These are phyloP conservation scores for Penicillium ochrochloron DNA, from an alignment of 495 filamentous ascomycete species.

Conservation along the genomic window DNA sequence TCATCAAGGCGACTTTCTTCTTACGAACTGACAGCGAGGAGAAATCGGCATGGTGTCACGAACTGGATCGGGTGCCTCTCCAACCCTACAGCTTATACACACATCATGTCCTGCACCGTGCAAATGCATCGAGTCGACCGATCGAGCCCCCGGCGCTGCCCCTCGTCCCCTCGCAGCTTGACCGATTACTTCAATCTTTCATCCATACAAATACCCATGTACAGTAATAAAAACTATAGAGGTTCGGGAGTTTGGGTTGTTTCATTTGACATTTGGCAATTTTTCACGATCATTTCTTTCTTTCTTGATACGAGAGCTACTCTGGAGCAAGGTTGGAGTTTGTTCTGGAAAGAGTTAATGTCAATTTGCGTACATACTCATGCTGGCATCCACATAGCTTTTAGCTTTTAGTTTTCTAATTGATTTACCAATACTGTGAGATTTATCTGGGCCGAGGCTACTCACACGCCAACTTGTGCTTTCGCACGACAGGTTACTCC, in stretches of 20 bases:
- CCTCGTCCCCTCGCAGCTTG: not conserved
- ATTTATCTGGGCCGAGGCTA: not conserved
- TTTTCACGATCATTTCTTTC: constrained; percentile 9
- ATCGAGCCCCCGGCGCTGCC: not conserved
- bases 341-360: constrained; percentile 5
- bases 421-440: not conserved
- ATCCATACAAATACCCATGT: constrained; percentile 29
- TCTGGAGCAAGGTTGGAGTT: constrained; percentile 18
- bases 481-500: not conserved
- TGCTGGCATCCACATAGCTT: constrained; percentile 1
- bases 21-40: not conserved
- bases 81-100: not conserved
- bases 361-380: constrained; percentile 2
- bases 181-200: not conserved
- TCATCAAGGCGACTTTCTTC: not conserved
- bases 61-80: not conserved
- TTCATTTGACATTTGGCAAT: constrained; percentile 10
- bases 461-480: not conserved
- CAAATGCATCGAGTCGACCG: not conserved
- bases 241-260: constrained; percentile 13
- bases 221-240: constrained; percentile 26
- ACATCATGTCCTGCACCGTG: not conserved
- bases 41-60: not conserved
- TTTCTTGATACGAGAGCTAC: constrained; percentile 6
- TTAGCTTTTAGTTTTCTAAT: constrained; percentile 1